Base-by-base conservation (phyloP, 1,284 basidiomycete species). In the Athelia psychrophila region DNA sequence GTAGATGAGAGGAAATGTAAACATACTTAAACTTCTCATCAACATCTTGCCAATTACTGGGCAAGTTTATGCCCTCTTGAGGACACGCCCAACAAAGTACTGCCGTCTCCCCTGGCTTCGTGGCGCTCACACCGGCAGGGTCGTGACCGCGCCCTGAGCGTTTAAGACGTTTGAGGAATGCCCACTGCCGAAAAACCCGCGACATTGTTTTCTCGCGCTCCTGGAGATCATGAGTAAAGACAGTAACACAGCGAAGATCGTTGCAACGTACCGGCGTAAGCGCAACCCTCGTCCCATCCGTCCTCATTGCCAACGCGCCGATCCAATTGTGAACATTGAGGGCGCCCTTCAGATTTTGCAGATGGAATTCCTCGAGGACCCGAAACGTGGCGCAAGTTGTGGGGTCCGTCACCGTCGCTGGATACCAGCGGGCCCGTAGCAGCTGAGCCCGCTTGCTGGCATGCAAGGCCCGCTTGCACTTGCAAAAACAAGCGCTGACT, bases 401-500 rank as follows among this genome's bases (percentile, higher is more conserved):
- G 0, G 67, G 68, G 5, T 59, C 44, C 2, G 49, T 46, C 13
- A 54, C 42, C 9, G 61, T 56, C 12, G 61, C 55, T 30, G 67
- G 64, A 51, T 58, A 64, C 48, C 64, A 63, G 3, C 61, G 45
- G 49, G 55, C 47, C n/a, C 62, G 57, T 8, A 71, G 56, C 6
- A 67, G 53, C 54, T 71, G 70, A 1, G 44, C 2, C 54, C 45
- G 16, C 10, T 54, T 19, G 25, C 23, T 32, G 15, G n/a, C 47
- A 51, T 42, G 35, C 8, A 54, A 33, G 8, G 32, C 22, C 10
- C 46, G 2, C 44, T 52, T 51, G 56, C 71, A 74, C 1, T 54
- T 58, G 48, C 71, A 74, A 51, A 62, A 71, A 36, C 67, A 53
- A 2, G 73, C 25, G 2, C 48, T 51, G 3, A 72, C 59, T 1